These are phyloP conservation scores for Teunomyces tritomae DNA, from an alignment of 805 yeast species.

Conservation along the genomic window DNA sequence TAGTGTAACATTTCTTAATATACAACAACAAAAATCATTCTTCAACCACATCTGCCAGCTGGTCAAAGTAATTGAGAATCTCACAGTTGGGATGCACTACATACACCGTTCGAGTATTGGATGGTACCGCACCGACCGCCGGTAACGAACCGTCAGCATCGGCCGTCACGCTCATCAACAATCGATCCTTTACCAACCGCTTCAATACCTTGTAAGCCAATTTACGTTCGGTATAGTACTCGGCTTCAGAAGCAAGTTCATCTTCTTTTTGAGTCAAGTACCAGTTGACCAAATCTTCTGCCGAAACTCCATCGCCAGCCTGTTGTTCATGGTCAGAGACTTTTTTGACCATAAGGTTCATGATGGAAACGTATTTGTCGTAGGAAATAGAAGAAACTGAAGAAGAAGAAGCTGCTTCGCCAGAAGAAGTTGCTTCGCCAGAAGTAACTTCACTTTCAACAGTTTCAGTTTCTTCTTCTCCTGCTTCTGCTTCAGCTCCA, in stretches of 20 bases:
- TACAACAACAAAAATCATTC: conserved; percentile 8
- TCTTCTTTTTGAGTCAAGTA: conserved; percentile 74
- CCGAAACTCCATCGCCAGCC: conserved; percentile 60
- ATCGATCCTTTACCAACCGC: conserved; percentile 79
- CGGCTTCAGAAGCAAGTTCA: conserved; percentile 64
- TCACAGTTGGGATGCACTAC: conserved; percentile 80
- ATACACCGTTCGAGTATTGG: conserved; percentile 32
- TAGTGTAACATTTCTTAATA: not conserved
- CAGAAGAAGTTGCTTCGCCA: not conserved
- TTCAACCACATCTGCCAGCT: conserved; percentile 15
- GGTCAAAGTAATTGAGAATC: conserved; percentile 62
- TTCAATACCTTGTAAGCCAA: conserved; percentile 77
- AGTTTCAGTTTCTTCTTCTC: conserved; percentile 11
- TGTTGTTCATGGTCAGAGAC: conserved; percentile 55
- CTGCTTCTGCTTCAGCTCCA: conserved; percentile 45
- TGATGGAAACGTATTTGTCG: conserved; percentile 82
- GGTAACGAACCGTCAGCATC: conserved; percentile 28
- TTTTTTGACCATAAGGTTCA: conserved; percentile 69
- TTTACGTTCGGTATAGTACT: conserved; percentile 66
- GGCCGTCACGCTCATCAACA: conserved; percentile 57
- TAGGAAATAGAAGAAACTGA: conserved; percentile 58
- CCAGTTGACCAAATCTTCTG: conserved; percentile 72
- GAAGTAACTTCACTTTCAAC: conserved; percentile 6
- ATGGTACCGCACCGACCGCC: conserved; percentile 14
- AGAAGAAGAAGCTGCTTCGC: conserved; percentile 12